Percentiles rank a stretch among this genome's conserved stretches.
Conservation (phyloP, 139 green algal species). For the Desmodesmus armatus region DNA sequence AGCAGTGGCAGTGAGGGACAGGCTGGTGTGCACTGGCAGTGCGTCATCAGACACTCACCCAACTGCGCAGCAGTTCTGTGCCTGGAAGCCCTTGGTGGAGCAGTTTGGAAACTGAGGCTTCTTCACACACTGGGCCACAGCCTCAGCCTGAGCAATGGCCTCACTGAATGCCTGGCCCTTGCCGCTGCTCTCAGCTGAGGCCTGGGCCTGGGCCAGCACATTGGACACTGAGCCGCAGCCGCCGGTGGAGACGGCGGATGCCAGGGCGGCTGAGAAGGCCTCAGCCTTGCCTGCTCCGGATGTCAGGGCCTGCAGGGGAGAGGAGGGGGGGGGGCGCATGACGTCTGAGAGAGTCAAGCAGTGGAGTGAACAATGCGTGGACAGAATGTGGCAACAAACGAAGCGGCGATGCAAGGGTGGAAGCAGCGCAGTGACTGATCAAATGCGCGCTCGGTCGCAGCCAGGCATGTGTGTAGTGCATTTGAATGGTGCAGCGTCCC, state of each 20-base stretch:
- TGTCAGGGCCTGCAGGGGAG: constrained; percentile 41
- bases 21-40: neutral
- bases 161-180: constrained; percentile 30
- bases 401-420: too few relatives aligned
- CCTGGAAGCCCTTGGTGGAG: constrained; percentile 11
- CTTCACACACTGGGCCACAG: neutral
- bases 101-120: constrained; percentile 39
- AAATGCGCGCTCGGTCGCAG: too few relatives aligned
- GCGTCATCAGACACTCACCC: neutral
- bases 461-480: too few relatives aligned
- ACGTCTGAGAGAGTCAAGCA: too few relatives aligned
- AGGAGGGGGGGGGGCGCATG: too few relatives aligned
- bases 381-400: too few relatives aligned
- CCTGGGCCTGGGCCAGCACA: constrained; percentile 48
- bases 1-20: neutral
- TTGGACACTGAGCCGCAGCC: constrained; percentile 50
- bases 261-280: constrained; percentile 44
- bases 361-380: too few relatives aligned
- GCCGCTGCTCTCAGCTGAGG: constrained; percentile 20
- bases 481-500: too few relatives aligned
- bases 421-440: too few relatives aligned
- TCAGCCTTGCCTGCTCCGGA: constrained; percentile 13
- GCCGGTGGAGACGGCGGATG: constrained; percentile 21
- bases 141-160: constrained; percentile 39
- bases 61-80: constrained; percentile 9